Percentiles rank a stretch among this genome's conserved stretches.
Evolutionary conservation across 2,329 filamentous ascomycete genomes (phyloP).

Genomic region (Pestalotiopsis sp.): DNA sequence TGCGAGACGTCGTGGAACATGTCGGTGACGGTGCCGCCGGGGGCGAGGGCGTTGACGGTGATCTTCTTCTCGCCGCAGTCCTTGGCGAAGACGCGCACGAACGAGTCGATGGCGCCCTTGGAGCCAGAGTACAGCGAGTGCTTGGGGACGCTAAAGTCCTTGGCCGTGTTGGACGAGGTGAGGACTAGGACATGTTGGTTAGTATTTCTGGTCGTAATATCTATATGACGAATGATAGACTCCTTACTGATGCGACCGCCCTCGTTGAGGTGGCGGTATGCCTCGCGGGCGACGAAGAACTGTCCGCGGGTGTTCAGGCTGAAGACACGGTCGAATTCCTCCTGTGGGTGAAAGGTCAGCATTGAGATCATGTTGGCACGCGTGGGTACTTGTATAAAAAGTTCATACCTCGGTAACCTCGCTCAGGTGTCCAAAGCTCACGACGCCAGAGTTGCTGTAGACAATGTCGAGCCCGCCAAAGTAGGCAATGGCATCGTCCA

Average conservation of each 20-base stretch:
- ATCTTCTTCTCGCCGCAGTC: slow-evolving; percentile 39
- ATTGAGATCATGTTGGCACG: too few species aligned
- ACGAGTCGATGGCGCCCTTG: slow-evolving; percentile 37
- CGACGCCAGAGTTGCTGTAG: slow-evolving; percentile 63
- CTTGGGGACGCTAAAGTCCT: slow-evolving; percentile 31
- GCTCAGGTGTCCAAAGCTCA: slow-evolving; percentile 60
- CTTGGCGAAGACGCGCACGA: slow-evolving; percentile 28
- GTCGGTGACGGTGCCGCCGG: slow-evolving; percentile 37
- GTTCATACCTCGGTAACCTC: slow-evolving; percentile 45
- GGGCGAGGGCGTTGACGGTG: slow-evolving; percentile 38
- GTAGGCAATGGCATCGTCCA: slow-evolving; percentile 54
- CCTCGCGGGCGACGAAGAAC: slow-evolving; percentile 65
- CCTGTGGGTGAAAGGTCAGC: slow-evolving; percentile 26
- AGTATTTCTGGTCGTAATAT: background rate
- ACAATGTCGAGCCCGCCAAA: slow-evolving; percentile 66
- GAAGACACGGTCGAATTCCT: slow-evolving; percentile 66
- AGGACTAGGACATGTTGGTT: slow-evolving; percentile 38
- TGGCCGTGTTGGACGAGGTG: slow-evolving; percentile 62
- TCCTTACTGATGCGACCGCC: slow-evolving; percentile 54
- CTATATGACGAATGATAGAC: background rate
- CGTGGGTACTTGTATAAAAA: too few species aligned
- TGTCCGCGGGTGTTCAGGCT: slow-evolving; percentile 61
- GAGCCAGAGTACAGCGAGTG: slow-evolving; percentile 38
- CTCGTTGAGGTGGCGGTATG: slow-evolving; percentile 62
- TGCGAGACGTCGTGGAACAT: slow-evolving; percentile 38